Evolutionary conservation across 805 yeast genomes (phyloP).

Genomic region (Saccharomycopsis sp.): DNA sequence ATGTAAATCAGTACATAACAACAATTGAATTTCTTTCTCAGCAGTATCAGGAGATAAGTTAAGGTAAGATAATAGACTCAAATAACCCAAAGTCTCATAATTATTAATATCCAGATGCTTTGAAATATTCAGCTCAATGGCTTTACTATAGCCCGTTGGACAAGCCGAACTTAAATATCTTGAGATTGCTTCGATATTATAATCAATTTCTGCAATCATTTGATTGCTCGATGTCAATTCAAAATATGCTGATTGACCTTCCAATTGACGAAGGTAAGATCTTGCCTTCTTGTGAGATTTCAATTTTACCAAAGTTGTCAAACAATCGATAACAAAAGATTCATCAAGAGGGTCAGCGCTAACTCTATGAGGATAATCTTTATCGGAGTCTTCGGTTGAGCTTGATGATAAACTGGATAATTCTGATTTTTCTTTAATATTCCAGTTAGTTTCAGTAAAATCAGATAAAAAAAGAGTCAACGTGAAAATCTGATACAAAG

Average conservation of each 20-base stretch:
- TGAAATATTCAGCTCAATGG: slow-evolving; percentile 14
- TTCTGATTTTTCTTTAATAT: slow-evolving; percentile 14
- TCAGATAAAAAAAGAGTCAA: slow-evolving; percentile 10
- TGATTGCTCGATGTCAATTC: slow-evolving; percentile 15
- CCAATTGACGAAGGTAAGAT: slow-evolving; percentile 13
- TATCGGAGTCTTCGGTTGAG: slow-evolving; percentile 18
- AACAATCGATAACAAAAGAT: slow-evolving; percentile 4
- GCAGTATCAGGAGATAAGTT: slow-evolving; percentile 5
- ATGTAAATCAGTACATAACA: too few relatives aligned
- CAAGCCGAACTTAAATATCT: slow-evolving; percentile 16
- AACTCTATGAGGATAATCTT: slow-evolving; percentile 19
- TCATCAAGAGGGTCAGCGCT: slow-evolving; percentile 17
- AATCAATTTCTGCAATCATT: slow-evolving; percentile 19
- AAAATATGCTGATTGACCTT: slow-evolving; percentile 17
- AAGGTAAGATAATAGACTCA: slow-evolving; percentile 15
- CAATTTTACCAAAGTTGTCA: slow-evolving; percentile 14
- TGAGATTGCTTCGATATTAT: slow-evolving; percentile 14
- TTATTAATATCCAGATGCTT: slow-evolving; percentile 10
- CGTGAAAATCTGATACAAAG: slow-evolving; percentile 13
- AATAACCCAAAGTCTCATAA: slow-evolving; percentile 14
- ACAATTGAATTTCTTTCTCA: slow-evolving; percentile 16
- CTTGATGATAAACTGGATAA: slow-evolving; percentile 3
- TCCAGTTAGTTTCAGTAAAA: slow-evolving; percentile 20
- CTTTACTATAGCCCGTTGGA: slow-evolving; percentile 15
- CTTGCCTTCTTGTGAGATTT: slow-evolving; percentile 15